A percentile compares a stretch with the other conserved stretches of the same genome.
These are phyloP conservation scores for Colletotrichum caudatum DNA, from an alignment of 2,329 filamentous ascomycete species.

Conservation along the genomic window DNA sequence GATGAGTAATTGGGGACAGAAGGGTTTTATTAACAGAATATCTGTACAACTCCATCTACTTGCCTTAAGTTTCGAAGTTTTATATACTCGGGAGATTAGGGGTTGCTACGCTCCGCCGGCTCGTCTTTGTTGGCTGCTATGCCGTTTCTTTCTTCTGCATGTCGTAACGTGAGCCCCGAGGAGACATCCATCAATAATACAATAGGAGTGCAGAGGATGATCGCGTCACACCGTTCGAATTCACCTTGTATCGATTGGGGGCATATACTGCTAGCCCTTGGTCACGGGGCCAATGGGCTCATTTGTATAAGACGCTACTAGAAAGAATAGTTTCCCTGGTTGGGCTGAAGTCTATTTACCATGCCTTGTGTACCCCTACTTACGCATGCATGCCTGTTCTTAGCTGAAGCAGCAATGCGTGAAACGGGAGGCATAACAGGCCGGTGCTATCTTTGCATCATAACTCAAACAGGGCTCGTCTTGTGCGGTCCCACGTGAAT, in stretches of 20 bases:
- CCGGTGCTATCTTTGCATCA: background rate
- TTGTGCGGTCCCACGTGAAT: background rate
- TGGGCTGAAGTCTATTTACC: background rate
- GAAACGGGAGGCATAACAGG: background rate
- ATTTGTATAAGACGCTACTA: too few species aligned
- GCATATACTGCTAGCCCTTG: background rate
- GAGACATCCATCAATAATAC: background rate
- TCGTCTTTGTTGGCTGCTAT: background rate
- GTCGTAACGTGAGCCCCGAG: background rate
- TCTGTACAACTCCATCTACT: background rate
- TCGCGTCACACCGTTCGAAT: background rate
- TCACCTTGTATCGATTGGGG: background rate
- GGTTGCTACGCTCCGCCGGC: background rate
- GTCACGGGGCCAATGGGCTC: background rate
- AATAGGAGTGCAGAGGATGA: background rate
- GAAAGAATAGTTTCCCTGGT: background rate
- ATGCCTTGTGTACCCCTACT: background rate
- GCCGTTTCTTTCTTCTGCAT: background rate
- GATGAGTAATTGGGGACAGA: background rate
- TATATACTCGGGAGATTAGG: background rate
- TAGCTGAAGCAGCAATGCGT: background rate
- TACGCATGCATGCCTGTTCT: background rate
- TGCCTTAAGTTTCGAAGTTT: background rate
- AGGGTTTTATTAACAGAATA: background rate
- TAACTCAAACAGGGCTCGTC: background rate